Percentiles rank a stretch among this genome's conserved stretches.
Conservation (phyloP, 495 filamentous ascomycete species). For the Physcia stellaris region DNA sequence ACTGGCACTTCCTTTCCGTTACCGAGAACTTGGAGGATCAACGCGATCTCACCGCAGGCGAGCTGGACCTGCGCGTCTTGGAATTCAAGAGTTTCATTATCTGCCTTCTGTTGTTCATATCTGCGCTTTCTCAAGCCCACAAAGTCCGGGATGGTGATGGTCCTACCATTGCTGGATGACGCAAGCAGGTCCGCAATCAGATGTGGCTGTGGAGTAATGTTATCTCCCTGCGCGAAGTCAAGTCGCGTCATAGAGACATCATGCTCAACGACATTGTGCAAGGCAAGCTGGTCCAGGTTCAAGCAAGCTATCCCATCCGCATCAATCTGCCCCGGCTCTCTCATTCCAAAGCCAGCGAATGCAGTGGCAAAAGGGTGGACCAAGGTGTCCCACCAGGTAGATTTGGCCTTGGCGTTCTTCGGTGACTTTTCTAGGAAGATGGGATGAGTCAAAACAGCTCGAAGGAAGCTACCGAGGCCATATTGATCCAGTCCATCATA, state of each 20-base stretch:
- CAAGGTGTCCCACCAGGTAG: slow-evolving; percentile 11
- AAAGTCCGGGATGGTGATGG: slow-evolving; percentile 12
- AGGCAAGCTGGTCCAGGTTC: slow-evolving; percentile 20
- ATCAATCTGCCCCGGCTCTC: slow-evolving; percentile 12
- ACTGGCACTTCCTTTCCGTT: background rate
- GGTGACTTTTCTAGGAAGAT: too few relatives aligned
- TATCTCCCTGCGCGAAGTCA: slow-evolving; percentile 18
- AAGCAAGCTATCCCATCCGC: slow-evolving; percentile 9
- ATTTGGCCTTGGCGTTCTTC: too few relatives aligned
- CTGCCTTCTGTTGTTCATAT: slow-evolving; percentile 11
- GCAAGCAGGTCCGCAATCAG: slow-evolving; percentile 13
- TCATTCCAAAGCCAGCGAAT: slow-evolving; percentile 13
- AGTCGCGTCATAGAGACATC: slow-evolving; percentile 22
- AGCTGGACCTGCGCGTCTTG: slow-evolving; percentile 6
- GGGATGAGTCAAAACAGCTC: too few relatives aligned
- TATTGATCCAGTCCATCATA: too few relatives aligned
- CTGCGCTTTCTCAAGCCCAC: slow-evolving; percentile 7
- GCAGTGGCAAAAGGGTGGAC: slow-evolving; percentile 14
- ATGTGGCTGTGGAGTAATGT: slow-evolving; percentile 10
- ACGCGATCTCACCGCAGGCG: slow-evolving; percentile 5
- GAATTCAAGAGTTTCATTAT: slow-evolving; percentile 11
- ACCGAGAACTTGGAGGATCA: slow-evolving; percentile 7
- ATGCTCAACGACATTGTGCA: slow-evolving; percentile 19
- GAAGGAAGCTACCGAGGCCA: too few relatives aligned
- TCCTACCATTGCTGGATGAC: slow-evolving; percentile 8